These are phyloP conservation scores for Areca catechu DNA, from an alignment of 176 grass and related monocot genomes.

Conservation along the genomic window DNA sequence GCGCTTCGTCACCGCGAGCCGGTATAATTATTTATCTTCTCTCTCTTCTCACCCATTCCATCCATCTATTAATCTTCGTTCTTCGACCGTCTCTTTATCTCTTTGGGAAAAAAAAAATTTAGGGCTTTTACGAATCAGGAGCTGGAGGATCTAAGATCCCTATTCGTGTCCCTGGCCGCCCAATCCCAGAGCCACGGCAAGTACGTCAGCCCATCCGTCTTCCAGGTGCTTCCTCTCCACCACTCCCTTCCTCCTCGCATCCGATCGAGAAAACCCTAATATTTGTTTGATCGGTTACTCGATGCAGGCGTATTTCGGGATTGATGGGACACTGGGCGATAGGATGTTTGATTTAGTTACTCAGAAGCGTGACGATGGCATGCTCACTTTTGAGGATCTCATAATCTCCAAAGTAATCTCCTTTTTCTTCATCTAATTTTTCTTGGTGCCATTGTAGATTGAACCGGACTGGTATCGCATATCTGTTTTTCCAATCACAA, in stretches of 20 bases:
- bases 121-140: slow-evolving; percentile 90
- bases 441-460: too few species aligned
- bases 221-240: slow-evolving; percentile 34
- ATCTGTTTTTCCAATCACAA: too few species aligned
- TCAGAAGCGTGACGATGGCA: slow-evolving; percentile 44
- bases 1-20: slow-evolving; percentile 41
- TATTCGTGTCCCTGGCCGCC: slow-evolving; percentile 51
- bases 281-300: too few species aligned
- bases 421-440: neutral
- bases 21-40: slow-evolving; percentile 14
- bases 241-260: neutral
- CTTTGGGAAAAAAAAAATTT: too few species aligned
- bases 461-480: too few species aligned
- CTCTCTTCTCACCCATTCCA: neutral
- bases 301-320: slow-evolving; percentile 52
- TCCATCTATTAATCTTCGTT: neutral
- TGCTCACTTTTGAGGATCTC: slow-evolving; percentile 59
- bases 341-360: slow-evolving; percentile 69
- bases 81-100: too few species aligned
- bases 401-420: slow-evolving; percentile 58
- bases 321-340: slow-evolving; percentile 38
- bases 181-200: slow-evolving; percentile 48
- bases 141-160: slow-evolving; percentile 49
- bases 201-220: slow-evolving; percentile 53
- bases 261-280: too few species aligned